Percentiles rank a stretch among this genome's conserved stretches.
These are phyloP conservation scores for Blastocystis sp. DNA, from an alignment of 352 stramenopile genomes.

Conservation along the genomic window DNA sequence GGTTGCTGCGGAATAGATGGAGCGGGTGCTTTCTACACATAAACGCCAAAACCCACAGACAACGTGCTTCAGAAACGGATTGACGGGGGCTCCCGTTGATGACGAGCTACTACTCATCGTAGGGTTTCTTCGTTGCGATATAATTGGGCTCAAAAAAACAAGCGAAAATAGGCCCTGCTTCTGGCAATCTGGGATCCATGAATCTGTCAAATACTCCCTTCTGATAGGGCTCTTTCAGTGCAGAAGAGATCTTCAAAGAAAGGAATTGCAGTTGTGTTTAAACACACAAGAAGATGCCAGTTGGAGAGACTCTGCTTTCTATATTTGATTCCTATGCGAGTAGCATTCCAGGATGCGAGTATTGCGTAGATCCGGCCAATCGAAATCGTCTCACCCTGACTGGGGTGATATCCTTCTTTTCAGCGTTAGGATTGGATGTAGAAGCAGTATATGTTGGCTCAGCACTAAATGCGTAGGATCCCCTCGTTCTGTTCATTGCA, in stretches of 20 bases:
- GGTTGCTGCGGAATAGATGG: background rate
- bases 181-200: background rate
- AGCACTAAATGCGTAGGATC: background rate
- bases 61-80: slow-evolving; percentile 64
- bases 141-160: background rate
- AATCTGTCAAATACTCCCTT: background rate
- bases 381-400: slow-evolving; percentile 22
- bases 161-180: background rate
- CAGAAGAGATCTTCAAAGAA: too few relatives aligned
- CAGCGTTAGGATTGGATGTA: slow-evolving; percentile 5
- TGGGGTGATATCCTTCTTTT: slow-evolving; percentile 39
- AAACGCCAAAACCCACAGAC: too few relatives aligned
- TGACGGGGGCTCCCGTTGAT: slow-evolving; percentile 6
- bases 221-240: too few relatives aligned
- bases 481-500: slow-evolving; percentile 34
- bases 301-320: background rate
- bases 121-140: background rate
- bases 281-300: background rate
- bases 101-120: slow-evolving; percentile 15
- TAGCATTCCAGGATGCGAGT: background rate
- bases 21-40: background rate
- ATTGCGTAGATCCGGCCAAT: slow-evolving; percentile 5
- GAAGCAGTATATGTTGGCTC: slow-evolving; percentile 8
- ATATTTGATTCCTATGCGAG: slow-evolving; percentile 54
- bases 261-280: too few relatives aligned